Evolutionary conservation across 352 stramenopile species (phyloP).

Genomic region (Pythium aphanidermatum): DNA sequence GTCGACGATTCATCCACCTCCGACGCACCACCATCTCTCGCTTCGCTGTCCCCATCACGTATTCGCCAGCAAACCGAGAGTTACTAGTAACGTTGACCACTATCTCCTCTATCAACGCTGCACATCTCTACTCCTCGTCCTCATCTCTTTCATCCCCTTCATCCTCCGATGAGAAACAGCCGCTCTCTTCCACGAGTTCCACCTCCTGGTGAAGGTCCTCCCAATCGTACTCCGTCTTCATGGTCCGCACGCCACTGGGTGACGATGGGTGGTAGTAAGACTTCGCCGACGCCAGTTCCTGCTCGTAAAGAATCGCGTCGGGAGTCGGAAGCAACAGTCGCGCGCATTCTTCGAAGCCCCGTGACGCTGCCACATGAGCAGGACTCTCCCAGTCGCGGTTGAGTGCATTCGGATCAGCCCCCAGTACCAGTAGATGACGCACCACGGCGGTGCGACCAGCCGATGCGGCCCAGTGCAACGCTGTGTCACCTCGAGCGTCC

Average conservation of each 20-base stretch:
- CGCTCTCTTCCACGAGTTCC: constrained; percentile 69
- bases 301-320: background rate
- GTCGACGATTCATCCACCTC: too few relatives aligned
- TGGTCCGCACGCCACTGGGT: background rate
- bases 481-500: constrained; percentile 61
- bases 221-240: constrained; percentile 29
- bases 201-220: constrained; percentile 63
- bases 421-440: constrained; percentile 31
- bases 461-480: constrained; percentile 61
- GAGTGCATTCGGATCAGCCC: constrained; percentile 35
- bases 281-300: constrained; percentile 15
- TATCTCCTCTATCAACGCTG: background rate
- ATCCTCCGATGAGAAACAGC: constrained; percentile 65
- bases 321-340: constrained; percentile 26
- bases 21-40: too few relatives aligned
- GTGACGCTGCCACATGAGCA: constrained; percentile 36
- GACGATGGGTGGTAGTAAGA: constrained; percentile 17
- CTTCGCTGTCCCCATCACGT: too few relatives aligned
- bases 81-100: background rate
- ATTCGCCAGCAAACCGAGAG: too few relatives aligned
- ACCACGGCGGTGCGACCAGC: constrained; percentile 33
- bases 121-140: constrained; percentile 2
- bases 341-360: constrained; percentile 43
- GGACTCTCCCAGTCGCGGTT: constrained; percentile 60
- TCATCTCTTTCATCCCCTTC: constrained; percentile 24